These are phyloP conservation scores for Gracilaria caudata DNA, from an alignment of 23 red algal species.

Conservation along the genomic window DNA sequence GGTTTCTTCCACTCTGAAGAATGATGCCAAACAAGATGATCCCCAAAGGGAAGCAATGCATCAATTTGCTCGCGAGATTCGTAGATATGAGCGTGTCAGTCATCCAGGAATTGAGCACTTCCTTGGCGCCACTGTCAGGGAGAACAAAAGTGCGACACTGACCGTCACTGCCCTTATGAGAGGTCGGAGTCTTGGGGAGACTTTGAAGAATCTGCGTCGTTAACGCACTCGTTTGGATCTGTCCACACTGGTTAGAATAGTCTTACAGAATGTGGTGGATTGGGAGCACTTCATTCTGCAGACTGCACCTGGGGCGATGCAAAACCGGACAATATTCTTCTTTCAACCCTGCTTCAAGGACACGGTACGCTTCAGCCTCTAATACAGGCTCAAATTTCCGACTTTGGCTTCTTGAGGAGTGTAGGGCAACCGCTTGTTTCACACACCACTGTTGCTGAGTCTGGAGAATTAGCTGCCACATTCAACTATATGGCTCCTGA, in stretches of 20 bases:
- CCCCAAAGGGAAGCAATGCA: slow-evolving; percentile 4
- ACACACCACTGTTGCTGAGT: slow-evolving; percentile 37
- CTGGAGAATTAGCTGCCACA: slow-evolving; percentile 61
- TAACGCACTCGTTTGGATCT: slow-evolving; percentile 14
- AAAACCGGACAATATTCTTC: slow-evolving; percentile 68
- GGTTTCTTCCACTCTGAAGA: background rate
- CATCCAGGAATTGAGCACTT: slow-evolving; percentile 68
- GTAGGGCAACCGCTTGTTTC: slow-evolving; percentile 32
- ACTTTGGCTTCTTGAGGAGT: slow-evolving; percentile 52
- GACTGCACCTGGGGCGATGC: slow-evolving; percentile 63
- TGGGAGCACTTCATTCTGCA: slow-evolving; percentile 49
- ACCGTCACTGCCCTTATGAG: slow-evolving; percentile 68
- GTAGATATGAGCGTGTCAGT: slow-evolving; percentile 49
- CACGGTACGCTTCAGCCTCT: slow-evolving; percentile 26
- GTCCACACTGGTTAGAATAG: slow-evolving; percentile 31
- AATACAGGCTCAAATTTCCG: slow-evolving; percentile 46
- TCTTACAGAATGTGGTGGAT: slow-evolving; percentile 50
- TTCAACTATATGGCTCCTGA: slow-evolving; percentile 84
- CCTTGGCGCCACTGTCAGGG: slow-evolving; percentile 46
- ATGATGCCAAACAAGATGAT: slow-evolving; percentile 27
- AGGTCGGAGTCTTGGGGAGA: slow-evolving; percentile 48
- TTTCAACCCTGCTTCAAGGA: slow-evolving; percentile 24
- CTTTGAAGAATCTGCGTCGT: slow-evolving; percentile 28
- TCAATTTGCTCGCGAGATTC: slow-evolving; percentile 70
- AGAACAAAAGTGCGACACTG: slow-evolving; percentile 28